Conservation (phyloP, 805 yeast species). For the Peterozyma xylosa region DNA sequence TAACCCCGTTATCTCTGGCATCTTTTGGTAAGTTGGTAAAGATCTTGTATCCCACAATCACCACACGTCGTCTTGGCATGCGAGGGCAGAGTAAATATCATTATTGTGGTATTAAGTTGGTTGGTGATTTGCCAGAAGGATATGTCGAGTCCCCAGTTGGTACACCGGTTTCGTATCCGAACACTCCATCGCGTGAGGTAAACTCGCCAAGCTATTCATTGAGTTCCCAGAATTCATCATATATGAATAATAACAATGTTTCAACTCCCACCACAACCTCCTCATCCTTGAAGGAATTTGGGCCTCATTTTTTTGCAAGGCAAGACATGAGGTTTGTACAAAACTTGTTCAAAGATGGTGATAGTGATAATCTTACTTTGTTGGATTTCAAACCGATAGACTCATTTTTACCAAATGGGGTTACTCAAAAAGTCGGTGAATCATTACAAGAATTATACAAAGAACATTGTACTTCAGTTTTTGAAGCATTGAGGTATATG, state of each 20-base stretch:
- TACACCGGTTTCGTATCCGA: conserved; percentile 5
- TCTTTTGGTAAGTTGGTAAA: conserved; percentile 71
- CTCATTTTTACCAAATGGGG: conserved; percentile 33
- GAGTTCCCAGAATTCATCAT: conserved; percentile 7
- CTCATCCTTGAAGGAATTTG: conserved; percentile 10
- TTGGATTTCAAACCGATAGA: conserved; percentile 29
- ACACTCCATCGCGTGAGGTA: conserved; percentile 1
- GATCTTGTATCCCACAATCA: conserved; percentile 55
- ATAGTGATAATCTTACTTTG: conserved; percentile 12
- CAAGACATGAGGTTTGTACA: conserved; percentile 9
- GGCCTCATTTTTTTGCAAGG: conserved; percentile 9
- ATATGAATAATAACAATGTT: conserved; percentile 2
- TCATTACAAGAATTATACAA: conserved; percentile 57
- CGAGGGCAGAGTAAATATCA: conserved; percentile 81
- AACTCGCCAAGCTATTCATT: conserved; percentile 8
- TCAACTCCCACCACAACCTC: background rate
- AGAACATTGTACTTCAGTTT: conserved; percentile 54
- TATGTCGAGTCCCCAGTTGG: conserved; percentile 10
- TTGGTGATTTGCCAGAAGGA: conserved; percentile 22
- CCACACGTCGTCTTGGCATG: conserved; percentile 74
- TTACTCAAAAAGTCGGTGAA: conserved; percentile 51
- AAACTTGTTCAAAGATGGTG: conserved; percentile 10
- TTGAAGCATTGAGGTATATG: conserved; percentile 62
- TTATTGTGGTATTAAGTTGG: conserved; percentile 64
- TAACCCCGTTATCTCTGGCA: conserved; percentile 64